Conservation (phyloP, 108 stramenopile genomes). For the Nannochloropsis oceanica region DNA sequence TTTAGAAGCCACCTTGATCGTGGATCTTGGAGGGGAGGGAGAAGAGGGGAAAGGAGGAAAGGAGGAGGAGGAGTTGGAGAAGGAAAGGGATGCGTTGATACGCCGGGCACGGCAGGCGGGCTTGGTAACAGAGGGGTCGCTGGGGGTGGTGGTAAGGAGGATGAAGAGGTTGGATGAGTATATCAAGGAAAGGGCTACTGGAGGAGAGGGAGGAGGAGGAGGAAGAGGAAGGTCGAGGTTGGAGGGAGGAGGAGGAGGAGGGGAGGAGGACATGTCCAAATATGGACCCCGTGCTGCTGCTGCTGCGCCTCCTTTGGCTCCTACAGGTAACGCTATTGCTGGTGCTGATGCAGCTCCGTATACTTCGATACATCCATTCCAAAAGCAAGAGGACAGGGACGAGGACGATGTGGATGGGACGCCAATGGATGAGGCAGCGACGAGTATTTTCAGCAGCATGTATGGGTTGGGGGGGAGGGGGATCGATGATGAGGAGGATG, state of each 20-base stretch:
- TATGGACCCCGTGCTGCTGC: too few species aligned
- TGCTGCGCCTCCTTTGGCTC: too few species aligned
- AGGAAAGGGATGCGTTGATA: not conserved
- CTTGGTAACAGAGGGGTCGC: not conserved
- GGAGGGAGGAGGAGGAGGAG: not conserved
- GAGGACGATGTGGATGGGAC: not conserved
- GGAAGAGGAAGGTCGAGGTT: not conserved
- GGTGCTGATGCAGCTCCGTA: not conserved
- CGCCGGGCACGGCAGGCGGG: slow-evolving; percentile 1
- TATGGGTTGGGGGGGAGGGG: not conserved
- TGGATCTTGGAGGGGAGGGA: not conserved
- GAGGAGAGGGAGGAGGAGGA: not conserved
- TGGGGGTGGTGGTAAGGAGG: slow-evolving; percentile 4
- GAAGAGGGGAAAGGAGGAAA: not conserved
- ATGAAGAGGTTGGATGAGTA: slow-evolving; percentile 22
- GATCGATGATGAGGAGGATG: not conserved
- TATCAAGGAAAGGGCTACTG: slow-evolving; percentile 10
- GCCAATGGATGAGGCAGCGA: not conserved
- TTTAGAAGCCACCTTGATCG: slow-evolving; percentile 19
- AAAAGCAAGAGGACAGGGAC: not conserved
- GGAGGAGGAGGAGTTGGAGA: not conserved
- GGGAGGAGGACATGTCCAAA: not conserved
- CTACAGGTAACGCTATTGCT: too few species aligned
- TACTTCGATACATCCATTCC: not conserved
- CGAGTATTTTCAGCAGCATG: not conserved